phyloP scores from a whole-genome alignment of 306 rosid species.

The Dalbergia oliveri region DNA sequence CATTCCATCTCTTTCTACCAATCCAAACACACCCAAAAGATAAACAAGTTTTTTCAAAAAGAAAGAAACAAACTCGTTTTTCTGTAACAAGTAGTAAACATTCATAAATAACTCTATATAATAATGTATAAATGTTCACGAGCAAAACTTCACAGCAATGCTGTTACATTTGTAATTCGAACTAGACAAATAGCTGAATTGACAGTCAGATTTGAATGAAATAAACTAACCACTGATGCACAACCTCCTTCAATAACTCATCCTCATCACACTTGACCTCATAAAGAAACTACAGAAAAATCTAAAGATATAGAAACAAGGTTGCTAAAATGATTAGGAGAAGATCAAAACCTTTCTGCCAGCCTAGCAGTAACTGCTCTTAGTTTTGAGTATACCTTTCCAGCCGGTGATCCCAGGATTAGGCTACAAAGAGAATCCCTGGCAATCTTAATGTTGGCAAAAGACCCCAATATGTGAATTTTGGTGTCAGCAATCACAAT shows the following conservation, averaged over 20 bases:
- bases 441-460: conserved; percentile 81
- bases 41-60: too few relatives aligned
- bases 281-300: not conserved
- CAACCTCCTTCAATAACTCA: conserved; percentile 18
- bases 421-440: conserved; percentile 89
- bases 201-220: conserved; percentile 14
- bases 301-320: not conserved
- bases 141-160: conserved; percentile 33
- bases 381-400: conserved; percentile 81
- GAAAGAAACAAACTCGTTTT: not conserved
- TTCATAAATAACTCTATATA: not conserved
- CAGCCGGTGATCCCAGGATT: conserved; percentile 89
- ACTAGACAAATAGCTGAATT: conserved; percentile 14
- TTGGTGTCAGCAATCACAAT: conserved; percentile 87
- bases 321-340: not conserved
- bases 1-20: too few relatives aligned
- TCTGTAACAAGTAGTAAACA: not conserved
- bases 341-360: conserved; percentile 78
- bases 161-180: conserved; percentile 19
- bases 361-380: conserved; percentile 83
- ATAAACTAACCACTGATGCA: not conserved
- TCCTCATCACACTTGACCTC: conserved; percentile 15
- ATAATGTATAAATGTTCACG: conserved; percentile 9
- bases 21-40: too few relatives aligned
- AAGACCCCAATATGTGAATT: conserved; percentile 89